Evolutionary conservation across 2,329 filamentous ascomycete genomes (phyloP).

Genomic region (Coleophoma cylindrospora): DNA sequence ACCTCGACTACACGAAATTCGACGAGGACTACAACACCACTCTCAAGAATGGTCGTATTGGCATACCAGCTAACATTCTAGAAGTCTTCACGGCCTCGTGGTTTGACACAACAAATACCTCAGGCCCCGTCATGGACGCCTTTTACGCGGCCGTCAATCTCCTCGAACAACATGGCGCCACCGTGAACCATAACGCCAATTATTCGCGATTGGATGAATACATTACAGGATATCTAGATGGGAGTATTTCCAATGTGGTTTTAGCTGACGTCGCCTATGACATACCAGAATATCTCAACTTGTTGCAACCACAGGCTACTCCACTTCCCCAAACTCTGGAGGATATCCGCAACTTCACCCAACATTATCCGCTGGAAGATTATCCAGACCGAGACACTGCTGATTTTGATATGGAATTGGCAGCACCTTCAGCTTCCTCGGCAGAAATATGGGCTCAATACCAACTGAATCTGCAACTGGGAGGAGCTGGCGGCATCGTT

Average conservation of each 20-base stretch:
- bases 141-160: constrained; percentile 51
- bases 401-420: constrained; percentile 50
- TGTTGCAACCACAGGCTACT: constrained; percentile 54
- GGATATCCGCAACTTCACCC: constrained; percentile 51
- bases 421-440: constrained; percentile 50
- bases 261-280: constrained; percentile 55
- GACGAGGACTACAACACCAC: constrained; percentile 49
- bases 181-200: constrained; percentile 52
- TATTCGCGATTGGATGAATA: constrained; percentile 47
- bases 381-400: constrained; percentile 55
- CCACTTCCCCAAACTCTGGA: constrained; percentile 43
- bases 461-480: constrained; percentile 45
- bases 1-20: constrained; percentile 55
- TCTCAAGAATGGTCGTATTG: constrained; percentile 54
- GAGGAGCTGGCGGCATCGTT: constrained; percentile 53
- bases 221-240: constrained; percentile 24
- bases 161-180: constrained; percentile 51
- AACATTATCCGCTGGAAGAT: constrained; percentile 44
- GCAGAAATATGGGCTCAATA: constrained; percentile 55
- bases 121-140: constrained; percentile 38
- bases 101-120: too few species aligned
- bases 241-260: constrained; percentile 37
- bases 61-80: constrained; percentile 57
- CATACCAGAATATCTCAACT: constrained; percentile 49
- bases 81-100: constrained; percentile 28